phyloP scores from a whole-genome alignment of 768 basidiomycete genomes.

The Arthromyces matolae region DNA sequence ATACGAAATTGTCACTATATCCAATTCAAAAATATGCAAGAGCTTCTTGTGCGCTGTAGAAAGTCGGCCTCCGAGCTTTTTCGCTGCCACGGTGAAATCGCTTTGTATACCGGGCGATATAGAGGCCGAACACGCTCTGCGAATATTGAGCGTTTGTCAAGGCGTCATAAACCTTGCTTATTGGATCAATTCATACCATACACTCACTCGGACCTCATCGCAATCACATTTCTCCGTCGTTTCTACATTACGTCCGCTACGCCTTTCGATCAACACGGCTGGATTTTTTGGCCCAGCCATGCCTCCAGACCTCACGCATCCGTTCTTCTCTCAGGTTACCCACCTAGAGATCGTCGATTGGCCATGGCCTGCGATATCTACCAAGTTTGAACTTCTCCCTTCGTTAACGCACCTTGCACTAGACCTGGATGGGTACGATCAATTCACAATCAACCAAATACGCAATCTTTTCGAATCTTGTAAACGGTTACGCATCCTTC shows the following conservation, averaged over 20 bases:
- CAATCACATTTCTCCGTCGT: slow-evolving; percentile 15
- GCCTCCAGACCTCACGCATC: slow-evolving; percentile 18
- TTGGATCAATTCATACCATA: slow-evolving; percentile 14
- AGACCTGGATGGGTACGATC: slow-evolving; percentile 17
- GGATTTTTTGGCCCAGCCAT: slow-evolving; percentile 18
- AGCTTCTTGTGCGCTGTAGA: slow-evolving; percentile 19
- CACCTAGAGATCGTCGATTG: slow-evolving; percentile 26
- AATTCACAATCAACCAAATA: slow-evolving; percentile 10
- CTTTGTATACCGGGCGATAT: slow-evolving; percentile 25
- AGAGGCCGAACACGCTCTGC: slow-evolving; percentile 10
- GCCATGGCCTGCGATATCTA: slow-evolving; percentile 9
- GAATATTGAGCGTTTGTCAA: slow-evolving; percentile 20
- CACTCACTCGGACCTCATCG: background rate
- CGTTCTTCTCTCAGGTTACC: slow-evolving; percentile 22
- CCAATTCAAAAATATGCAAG: slow-evolving; percentile 11
- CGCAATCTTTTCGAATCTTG: slow-evolving; percentile 19
- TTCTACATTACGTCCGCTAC: slow-evolving; percentile 16
- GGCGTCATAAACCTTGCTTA: slow-evolving; percentile 23
- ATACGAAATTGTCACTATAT: slow-evolving; percentile 22
- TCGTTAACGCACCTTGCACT: slow-evolving; percentile 24
- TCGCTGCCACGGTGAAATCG: slow-evolving; percentile 22
- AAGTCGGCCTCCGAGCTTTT: slow-evolving; percentile 17
- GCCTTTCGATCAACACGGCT: slow-evolving; percentile 21
- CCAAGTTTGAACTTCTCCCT: slow-evolving; percentile 14
- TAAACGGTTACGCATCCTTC: slow-evolving; percentile 16